Percentiles rank a stretch among this genome's conserved stretches.
These are phyloP conservation scores for Leucogyrophana mollusca DNA, from an alignment of 768 basidiomycete species.

Conservation along the genomic window DNA sequence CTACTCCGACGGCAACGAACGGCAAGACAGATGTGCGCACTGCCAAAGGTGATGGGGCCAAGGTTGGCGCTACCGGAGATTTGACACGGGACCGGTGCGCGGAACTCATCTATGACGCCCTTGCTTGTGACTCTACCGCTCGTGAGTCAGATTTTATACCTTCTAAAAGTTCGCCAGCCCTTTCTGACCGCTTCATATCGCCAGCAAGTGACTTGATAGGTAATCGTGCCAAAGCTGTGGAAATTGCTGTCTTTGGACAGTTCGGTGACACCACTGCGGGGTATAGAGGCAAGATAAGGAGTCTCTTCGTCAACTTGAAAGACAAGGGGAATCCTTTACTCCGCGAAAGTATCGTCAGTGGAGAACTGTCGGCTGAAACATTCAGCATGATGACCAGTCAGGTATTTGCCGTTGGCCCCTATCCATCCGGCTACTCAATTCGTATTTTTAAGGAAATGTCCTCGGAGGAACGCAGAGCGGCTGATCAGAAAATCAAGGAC, in stretches of 20 bases:
- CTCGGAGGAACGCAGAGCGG: slow-evolving; percentile 84
- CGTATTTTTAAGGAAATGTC: slow-evolving; percentile 86
- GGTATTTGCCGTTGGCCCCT: too few relatives aligned
- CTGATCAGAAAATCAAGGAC: slow-evolving; percentile 77
- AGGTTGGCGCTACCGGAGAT: slow-evolving; percentile 57
- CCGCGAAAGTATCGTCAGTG: slow-evolving; percentile 82
- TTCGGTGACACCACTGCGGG: slow-evolving; percentile 42
- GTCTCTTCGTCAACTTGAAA: slow-evolving; percentile 90
- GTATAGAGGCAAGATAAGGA: slow-evolving; percentile 83
- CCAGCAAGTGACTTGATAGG: slow-evolving; percentile 71
- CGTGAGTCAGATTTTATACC: slow-evolving; percentile 53
- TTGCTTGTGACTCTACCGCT: slow-evolving; percentile 82
- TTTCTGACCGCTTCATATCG: slow-evolving; percentile 1
- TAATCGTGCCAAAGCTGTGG: slow-evolving; percentile 65
- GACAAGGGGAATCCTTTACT: slow-evolving; percentile 91
- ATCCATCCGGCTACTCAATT: background rate
- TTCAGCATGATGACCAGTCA: slow-evolving; percentile 81
- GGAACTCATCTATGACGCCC: slow-evolving; percentile 88
- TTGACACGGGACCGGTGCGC: slow-evolving; percentile 82
- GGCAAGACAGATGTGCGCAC: slow-evolving; percentile 45
- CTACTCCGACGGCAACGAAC: slow-evolving; percentile 28
- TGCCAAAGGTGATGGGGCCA: slow-evolving; percentile 71
- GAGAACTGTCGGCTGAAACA: slow-evolving; percentile 66
- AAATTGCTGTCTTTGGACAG: slow-evolving; percentile 55
- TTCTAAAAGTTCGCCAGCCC: background rate